Percentiles rank a stretch among this genome's conserved stretches.
Evolutionary conservation across 1,139 yeast genomes (phyloP).

Genomic region (Hyphopichia wangnamkhiaoensis): DNA sequence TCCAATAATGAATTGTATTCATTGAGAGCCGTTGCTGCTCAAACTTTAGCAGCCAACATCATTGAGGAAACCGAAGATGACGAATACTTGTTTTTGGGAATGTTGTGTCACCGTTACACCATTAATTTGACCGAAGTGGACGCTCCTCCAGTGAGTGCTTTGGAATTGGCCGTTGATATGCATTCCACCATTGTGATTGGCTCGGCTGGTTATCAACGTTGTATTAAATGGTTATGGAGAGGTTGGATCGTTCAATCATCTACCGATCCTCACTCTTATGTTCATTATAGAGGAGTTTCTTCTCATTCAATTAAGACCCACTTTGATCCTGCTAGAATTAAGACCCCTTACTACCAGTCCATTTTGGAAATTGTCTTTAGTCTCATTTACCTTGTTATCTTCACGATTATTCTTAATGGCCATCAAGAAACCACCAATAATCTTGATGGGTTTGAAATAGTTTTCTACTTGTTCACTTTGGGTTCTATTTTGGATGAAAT

Average conservation of each 20-base stretch:
- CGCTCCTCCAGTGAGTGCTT: conserved; percentile 63
- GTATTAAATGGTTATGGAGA: conserved; percentile 88
- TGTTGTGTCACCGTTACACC: conserved; percentile 76
- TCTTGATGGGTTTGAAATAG: conserved; percentile 47
- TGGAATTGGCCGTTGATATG: conserved; percentile 85
- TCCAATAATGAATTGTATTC: conserved; percentile 66
- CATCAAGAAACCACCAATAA: conserved; percentile 32
- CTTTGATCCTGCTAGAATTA: conserved; percentile 79
- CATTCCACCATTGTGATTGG: conserved; percentile 78
- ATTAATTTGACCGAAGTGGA: conserved; percentile 66
- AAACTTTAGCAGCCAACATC: conserved; percentile 65
- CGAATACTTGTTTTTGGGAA: conserved; percentile 69
- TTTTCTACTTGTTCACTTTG: conserved; percentile 65
- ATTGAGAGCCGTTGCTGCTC: conserved; percentile 68
- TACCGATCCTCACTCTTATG: conserved; percentile 68
- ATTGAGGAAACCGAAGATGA: conserved; percentile 62
- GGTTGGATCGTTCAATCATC: conserved; percentile 87
- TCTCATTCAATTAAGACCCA: conserved; percentile 61
- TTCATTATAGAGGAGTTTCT: conserved; percentile 60
- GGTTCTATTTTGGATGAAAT: conserved; percentile 71
- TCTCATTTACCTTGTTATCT: conserved; percentile 61
- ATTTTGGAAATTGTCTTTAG: conserved; percentile 68
- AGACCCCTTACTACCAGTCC: conserved; percentile 83
- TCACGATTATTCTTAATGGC: conserved; percentile 64
- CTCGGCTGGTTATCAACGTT: conserved; percentile 79